These are phyloP conservation scores for Boletus sp. DNA, from an alignment of 768 basidiomycete species.

Conservation along the genomic window DNA sequence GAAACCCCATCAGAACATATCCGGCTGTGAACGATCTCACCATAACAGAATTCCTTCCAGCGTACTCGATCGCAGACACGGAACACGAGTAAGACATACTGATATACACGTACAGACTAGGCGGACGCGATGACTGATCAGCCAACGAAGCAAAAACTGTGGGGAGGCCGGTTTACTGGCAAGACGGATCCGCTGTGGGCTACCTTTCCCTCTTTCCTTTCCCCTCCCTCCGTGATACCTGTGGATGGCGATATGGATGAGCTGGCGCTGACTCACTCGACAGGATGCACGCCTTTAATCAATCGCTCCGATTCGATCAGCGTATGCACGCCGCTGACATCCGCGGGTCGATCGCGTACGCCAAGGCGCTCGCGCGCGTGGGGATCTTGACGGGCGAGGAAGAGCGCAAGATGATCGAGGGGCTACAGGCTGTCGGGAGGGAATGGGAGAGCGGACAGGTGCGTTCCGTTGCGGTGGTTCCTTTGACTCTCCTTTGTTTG, in stretches of 20 bases:
- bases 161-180: conserved; percentile 89
- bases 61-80: background rate
- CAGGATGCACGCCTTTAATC: conserved; percentile 98
- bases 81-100: background rate
- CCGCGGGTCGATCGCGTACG: conserved; percentile 92
- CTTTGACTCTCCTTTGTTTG: too few relatives aligned
- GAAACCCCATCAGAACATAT: background rate
- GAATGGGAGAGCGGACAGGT: conserved; percentile 87
- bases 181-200: conserved; percentile 63
- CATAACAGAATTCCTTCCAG: background rate
- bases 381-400: conserved; percentile 83
- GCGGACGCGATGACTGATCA: conserved; percentile 35
- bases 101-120: background rate
- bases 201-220: background rate
- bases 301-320: conserved; percentile 92
- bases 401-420: conserved; percentile 66
- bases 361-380: conserved; percentile 77
- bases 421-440: conserved; percentile 68
- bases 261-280: conserved; percentile 2
- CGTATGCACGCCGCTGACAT: conserved; percentile 93
- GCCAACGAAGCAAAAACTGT: conserved; percentile 70
- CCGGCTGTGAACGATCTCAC: background rate
- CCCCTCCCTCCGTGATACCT: background rate
- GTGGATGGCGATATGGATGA: background rate
- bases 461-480: background rate